phyloP scores from a whole-genome alignment of 192 early-diverging fungal genomes.

The Dissophora ornata region DNA sequence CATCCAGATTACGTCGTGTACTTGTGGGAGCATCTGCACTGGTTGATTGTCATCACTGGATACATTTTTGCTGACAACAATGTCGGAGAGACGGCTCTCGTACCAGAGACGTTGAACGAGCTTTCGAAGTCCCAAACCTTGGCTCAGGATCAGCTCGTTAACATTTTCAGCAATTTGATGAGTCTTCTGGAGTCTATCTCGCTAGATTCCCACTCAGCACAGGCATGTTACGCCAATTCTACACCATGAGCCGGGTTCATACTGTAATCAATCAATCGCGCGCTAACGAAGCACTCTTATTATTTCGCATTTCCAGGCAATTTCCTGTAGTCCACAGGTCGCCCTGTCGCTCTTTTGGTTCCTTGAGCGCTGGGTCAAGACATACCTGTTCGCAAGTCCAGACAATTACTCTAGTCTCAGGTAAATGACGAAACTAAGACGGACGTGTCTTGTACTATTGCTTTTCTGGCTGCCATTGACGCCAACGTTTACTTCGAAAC shows the following conservation, averaged over 20 bases:
- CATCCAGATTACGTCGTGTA: conserved; percentile 40
- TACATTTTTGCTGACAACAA: conserved; percentile 76
- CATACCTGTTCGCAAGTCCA: conserved; percentile 74
- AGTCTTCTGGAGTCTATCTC: conserved; percentile 66
- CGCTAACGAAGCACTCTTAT: not conserved
- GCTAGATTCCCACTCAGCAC: conserved; percentile 57
- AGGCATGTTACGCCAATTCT: no score
- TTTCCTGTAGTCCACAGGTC: conserved; percentile 76
- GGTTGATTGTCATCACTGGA: conserved; percentile 75
- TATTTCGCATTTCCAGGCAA: conserved; percentile 54
- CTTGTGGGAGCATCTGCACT: conserved; percentile 77
- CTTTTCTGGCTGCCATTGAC: no score
- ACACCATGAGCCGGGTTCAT: no score
- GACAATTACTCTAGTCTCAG: conserved; percentile 68
- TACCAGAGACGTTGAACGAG: conserved; percentile 71
- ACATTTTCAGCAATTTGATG: conserved; percentile 60
- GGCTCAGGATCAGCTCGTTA: conserved; percentile 62
- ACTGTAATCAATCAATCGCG: no score
- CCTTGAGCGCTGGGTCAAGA: conserved; percentile 76
- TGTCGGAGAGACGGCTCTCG: conserved; percentile 73
- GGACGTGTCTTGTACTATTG: no score
- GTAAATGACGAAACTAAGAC: no score
- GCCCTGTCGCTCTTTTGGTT: conserved; percentile 80
- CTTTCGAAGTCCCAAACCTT: conserved; percentile 61
- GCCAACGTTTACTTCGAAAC: not conserved